A percentile compares a stretch with the other conserved stretches of the same genome.
phyloP scores from a whole-genome alignment of 73 alveolate species.

The Paraurostyla sp. region DNA sequence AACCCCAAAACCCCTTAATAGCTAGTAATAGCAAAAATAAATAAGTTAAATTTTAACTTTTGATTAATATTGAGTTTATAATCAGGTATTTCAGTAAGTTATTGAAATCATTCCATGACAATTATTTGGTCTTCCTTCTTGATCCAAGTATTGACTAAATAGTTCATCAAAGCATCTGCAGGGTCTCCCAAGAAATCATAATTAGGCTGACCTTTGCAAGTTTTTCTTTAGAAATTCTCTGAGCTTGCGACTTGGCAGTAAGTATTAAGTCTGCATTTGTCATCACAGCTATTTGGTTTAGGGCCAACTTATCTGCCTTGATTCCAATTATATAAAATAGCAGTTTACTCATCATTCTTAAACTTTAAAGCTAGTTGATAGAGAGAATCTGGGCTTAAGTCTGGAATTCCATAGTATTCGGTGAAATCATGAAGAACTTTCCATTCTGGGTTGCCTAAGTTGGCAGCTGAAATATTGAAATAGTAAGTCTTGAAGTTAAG shows the following conservation, averaged over 20 bases:
- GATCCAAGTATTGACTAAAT: constrained; percentile 51
- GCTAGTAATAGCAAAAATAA: no score
- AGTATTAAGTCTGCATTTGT: not conserved
- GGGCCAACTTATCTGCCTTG: constrained; percentile 17
- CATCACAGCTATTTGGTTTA: not conserved
- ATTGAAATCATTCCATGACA: no score
- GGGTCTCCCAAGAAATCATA: constrained; percentile 32
- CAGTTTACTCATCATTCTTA: not conserved
- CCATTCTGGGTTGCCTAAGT: constrained; percentile 50
- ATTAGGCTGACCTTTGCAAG: constrained; percentile 54
- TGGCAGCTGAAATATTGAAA: constrained; percentile 36
- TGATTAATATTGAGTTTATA: no score
- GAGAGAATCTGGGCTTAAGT: constrained; percentile 53
- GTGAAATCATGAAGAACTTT: constrained; percentile 52
- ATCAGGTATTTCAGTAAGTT: no score
- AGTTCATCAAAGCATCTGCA: not conserved
- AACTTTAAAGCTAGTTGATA: not conserved
- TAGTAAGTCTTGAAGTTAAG: constrained; percentile 54
- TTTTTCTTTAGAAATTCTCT: not conserved
- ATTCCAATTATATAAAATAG: constrained; percentile 24
- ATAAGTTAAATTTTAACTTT: no score
- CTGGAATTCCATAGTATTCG: constrained; percentile 20
- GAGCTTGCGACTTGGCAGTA: constrained; percentile 35
- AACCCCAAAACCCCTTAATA: no score
- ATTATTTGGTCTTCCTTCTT: no score